Conservation (phyloP, 2,329 filamentous ascomycete genomes). For the Macrophomina phaseolina region DNA sequence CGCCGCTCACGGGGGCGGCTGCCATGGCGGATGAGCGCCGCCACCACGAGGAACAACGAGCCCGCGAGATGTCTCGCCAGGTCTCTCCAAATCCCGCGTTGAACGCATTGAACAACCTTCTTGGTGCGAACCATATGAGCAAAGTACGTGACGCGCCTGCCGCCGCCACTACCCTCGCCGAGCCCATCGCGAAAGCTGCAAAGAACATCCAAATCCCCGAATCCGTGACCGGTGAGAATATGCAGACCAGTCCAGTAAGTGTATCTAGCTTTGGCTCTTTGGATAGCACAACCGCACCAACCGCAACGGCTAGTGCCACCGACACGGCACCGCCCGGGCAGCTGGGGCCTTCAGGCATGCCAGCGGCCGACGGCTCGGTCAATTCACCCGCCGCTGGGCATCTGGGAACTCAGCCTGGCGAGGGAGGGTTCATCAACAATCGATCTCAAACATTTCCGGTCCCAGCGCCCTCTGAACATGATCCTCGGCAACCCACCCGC, state of each 20-base stretch:
- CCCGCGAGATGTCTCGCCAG: conserved; percentile 42
- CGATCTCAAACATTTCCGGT: conserved; percentile 70
- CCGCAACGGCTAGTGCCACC: conserved; percentile 53
- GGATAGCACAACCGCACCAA: conserved; percentile 54
- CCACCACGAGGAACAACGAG: conserved; percentile 45
- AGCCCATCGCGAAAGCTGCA: conserved; percentile 54
- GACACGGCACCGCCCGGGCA: conserved; percentile 57
- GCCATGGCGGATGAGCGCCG: conserved; percentile 56
- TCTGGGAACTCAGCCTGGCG: conserved; percentile 34
- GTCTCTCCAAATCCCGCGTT: conserved; percentile 57
- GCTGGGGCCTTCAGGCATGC: conserved; percentile 53
- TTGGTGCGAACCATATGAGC: conserved; percentile 50
- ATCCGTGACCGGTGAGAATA: conserved; percentile 48
- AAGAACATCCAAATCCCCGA: conserved; percentile 59
- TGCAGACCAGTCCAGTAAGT: conserved; percentile 60
- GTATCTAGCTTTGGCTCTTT: conserved; percentile 60
- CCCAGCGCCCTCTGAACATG: conserved; percentile 55
- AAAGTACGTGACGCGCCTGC: conserved; percentile 51
- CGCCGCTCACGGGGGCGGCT: conserved; percentile 54
- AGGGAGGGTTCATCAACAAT: conserved; percentile 46
- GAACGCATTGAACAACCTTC: conserved; percentile 51
- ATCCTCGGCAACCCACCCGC: conserved; percentile 58
- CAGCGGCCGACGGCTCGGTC: conserved; percentile 44
- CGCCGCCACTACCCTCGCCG: conserved; percentile 51
- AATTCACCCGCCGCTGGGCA: conserved; percentile 30